Evolutionary conservation across 1,284 basidiomycete genomes (phyloP).

Genomic region (Ustilago bromivora): DNA sequence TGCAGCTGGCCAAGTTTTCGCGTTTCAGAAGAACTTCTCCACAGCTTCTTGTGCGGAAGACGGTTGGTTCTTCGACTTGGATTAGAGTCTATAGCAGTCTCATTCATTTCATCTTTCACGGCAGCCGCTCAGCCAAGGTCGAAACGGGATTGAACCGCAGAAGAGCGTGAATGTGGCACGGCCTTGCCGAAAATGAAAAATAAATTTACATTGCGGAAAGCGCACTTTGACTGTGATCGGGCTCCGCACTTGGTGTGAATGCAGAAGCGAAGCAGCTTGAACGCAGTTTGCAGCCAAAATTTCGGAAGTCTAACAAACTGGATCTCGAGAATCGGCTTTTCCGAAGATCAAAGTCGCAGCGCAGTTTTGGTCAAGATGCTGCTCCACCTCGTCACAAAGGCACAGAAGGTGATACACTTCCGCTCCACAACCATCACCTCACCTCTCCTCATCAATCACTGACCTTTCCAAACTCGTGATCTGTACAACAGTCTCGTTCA

Average conservation of each 20-base stretch:
- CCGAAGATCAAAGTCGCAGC: slow-evolving; percentile 21
- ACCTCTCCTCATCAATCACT: slow-evolving; percentile 8
- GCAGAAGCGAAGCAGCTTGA: background rate
- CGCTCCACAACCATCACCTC: slow-evolving; percentile 7
- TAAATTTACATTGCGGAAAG: background rate
- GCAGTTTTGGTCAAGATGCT: background rate
- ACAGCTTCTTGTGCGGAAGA: slow-evolving; percentile 1
- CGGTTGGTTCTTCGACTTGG: background rate
- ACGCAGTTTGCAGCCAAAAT: background rate
- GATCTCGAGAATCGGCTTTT: slow-evolving; percentile 1
- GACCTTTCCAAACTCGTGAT: slow-evolving; percentile 6
- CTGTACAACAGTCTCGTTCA: slow-evolving; percentile 7
- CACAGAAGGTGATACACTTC: background rate
- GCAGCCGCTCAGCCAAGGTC: background rate
- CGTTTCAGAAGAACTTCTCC: slow-evolving; percentile 13
- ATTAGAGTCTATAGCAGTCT: slow-evolving; percentile 7
- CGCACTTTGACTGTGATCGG: slow-evolving; percentile 23
- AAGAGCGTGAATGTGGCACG: background rate
- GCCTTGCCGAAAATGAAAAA: background rate
- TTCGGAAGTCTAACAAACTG: slow-evolving; percentile 15
- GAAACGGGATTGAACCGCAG: background rate
- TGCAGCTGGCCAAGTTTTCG: slow-evolving; percentile 6
- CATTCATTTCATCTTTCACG: slow-evolving; percentile 6
- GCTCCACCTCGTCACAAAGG: slow-evolving; percentile 7
- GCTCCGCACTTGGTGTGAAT: background rate